These are phyloP conservation scores for Hygrophila difformis DNA, from an alignment of 257 asterid genomes.

Conservation along the genomic window DNA sequence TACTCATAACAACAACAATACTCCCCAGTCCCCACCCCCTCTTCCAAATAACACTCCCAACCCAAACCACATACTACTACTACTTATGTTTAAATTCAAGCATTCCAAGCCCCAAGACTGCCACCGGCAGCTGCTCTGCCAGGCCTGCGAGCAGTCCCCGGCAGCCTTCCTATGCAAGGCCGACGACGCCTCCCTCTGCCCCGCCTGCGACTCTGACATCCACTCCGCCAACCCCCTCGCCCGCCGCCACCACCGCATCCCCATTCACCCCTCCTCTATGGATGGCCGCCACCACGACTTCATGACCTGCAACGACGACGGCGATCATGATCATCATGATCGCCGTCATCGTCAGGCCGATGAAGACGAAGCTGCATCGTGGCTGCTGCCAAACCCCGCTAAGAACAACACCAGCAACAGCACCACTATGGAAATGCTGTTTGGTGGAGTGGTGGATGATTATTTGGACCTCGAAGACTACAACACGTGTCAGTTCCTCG, in stretches of 20 bases:
- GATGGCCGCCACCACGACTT: slow-evolving; percentile 23
- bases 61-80: too few species aligned
- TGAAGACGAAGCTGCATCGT: slow-evolving; percentile 51
- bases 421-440: slow-evolving; percentile 12
- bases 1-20: too few species aligned
- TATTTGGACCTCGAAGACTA: slow-evolving; percentile 42
- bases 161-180: slow-evolving; percentile 50
- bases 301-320: slow-evolving; percentile 26
- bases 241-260: slow-evolving; percentile 54
- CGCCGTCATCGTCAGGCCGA: too few species aligned
- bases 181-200: slow-evolving; percentile 52
- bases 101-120: too few species aligned
- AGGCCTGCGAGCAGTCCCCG: slow-evolving; percentile 49
- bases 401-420: slow-evolving; percentile 18
- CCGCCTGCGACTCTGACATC: slow-evolving; percentile 43
- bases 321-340: slow-evolving; percentile 20
- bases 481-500: slow-evolving; percentile 23
- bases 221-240: too few species aligned
- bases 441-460: slow-evolving; percentile 40
- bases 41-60: too few species aligned
- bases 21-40: too few species aligned
- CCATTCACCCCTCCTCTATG: slow-evolving; percentile 32
- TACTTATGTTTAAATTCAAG: too few species aligned
- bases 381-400: slow-evolving; percentile 41
- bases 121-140: slow-evolving; percentile 40